Evolutionary conservation across 352 stramenopile species (phyloP).

Genomic region (Sclerospora graminicola): DNA sequence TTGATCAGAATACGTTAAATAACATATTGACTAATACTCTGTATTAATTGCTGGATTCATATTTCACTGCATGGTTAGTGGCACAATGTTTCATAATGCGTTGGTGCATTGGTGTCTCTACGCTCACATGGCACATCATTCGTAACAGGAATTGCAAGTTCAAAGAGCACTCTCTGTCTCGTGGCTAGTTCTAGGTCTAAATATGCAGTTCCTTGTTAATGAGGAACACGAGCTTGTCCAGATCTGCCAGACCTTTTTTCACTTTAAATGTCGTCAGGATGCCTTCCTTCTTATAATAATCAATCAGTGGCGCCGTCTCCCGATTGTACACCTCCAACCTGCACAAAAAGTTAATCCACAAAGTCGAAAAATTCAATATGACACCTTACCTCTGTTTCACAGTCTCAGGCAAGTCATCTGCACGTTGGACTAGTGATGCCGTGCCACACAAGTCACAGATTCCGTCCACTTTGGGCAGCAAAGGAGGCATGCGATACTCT

Average conservation of each 20-base stretch:
- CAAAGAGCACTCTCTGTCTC: no score
- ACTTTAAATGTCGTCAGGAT: slow-evolving; percentile 76
- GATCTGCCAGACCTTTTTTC: slow-evolving; percentile 74
- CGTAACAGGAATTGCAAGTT: no score
- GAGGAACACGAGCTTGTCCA: slow-evolving; percentile 63
- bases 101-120: no score
- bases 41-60: no score
- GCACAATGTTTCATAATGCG: no score
- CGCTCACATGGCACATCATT: no score
- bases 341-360: not conserved
- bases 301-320: slow-evolving; percentile 78
- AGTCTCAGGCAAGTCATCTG: slow-evolving; percentile 73
- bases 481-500: slow-evolving; percentile 84
- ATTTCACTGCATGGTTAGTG: no score
- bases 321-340: slow-evolving; percentile 84
- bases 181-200: slow-evolving; percentile 13
- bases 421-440: slow-evolving; percentile 62
- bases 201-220: slow-evolving; percentile 52
- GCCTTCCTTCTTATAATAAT: slow-evolving; percentile 81
- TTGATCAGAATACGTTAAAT: no score
- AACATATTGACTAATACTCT: no score
- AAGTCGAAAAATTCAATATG: slow-evolving; percentile 1
- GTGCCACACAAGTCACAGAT: slow-evolving; percentile 75
- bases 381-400: slow-evolving; percentile 52
- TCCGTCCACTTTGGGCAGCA: slow-evolving; percentile 78